Base-by-base conservation (phyloP, 2,329 filamentous ascomycete genomes). In the Claviceps sp. region DNA sequence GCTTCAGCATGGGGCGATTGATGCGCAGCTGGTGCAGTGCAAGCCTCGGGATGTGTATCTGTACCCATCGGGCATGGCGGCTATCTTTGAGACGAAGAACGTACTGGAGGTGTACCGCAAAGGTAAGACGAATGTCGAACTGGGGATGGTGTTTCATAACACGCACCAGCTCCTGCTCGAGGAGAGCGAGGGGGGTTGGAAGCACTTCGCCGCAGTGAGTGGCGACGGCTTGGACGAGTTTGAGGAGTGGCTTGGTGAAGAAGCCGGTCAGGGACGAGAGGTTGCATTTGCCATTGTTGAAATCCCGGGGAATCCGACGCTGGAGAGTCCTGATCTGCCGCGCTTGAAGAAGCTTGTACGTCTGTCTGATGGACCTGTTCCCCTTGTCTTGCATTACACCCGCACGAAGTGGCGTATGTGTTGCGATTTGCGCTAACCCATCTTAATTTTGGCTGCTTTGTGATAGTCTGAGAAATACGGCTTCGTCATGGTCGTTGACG, bases 31-130 rank as follows among this genome's bases (percentile, higher is more conserved):
- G 13, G 56, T 61, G n/a, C 59, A 55, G 29, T 57, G 61, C 47
- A 50, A 52, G 3, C 38, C 61, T 1, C 47, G 45, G 3, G 75
- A 80, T 54, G 69, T 81, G 1, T 45, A 37, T 29, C 17, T 45
- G 53, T 79, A 74, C 57, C 69, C 71, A 5, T 74, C 74, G 0
- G 77, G 77, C 26, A 80, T 80, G 76, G 71, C 71, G 0, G 68
- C 71, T 26, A 71, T 81, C 11, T 75, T 70, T 51, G 62, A 68
- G 23, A 54, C 68, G 1, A 71, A 72, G 38, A 64, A 65, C 42
- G 62, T 66, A 2, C 57, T 78, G 9, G 53, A 64, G 2, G 57
- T 61, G 26, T 57, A 66, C 34, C 63, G 67, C 1, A 61, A 65
- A 0, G 62, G 64, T 2, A 49, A 36, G 40, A 66, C 63, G 37